Base-by-base conservation (phyloP, 306 rosid genomes). In the Dalbergia cultrata region DNA sequence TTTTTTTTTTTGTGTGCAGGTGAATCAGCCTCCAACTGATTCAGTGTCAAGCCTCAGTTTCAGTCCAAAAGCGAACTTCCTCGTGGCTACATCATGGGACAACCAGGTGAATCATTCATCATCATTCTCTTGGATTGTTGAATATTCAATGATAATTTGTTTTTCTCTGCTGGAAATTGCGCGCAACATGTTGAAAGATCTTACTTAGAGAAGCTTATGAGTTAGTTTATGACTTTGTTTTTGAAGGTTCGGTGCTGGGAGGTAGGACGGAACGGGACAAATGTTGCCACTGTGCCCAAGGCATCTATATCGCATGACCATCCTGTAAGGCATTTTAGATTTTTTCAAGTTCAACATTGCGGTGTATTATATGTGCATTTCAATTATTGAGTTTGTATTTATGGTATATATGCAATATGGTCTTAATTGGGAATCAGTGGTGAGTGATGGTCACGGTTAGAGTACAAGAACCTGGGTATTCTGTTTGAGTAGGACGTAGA, bases 41-140 rank as follows among this genome's bases (percentile, higher is more conserved):
- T 95, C 98, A 18, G 89, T 95, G 1, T 90, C 97, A n/a, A 90
- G 99, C 86, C 90, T 95, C 67, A 22, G 88, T 77, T 95, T 95
- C 86, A 93, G 91, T 82, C 92, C 99, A 5, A 95, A 93, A 84
- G 90, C 96, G 17, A 95, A 93, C 80, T 77, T 86, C 56, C 92
- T 95, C 54, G 90, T 95, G 3, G 98, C 99, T 5, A 95, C 97
- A 33, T 93, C 99, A 0, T 95, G 99, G 99, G 99, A 95, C 52
- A 93, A 90, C 74, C 98, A 95, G 94, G 99, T 94, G 12, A 60
- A 35, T 54, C 26, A 3, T 21, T 54, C 26, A 3, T 21, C 41
- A n/a, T 65, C 13, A 0, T 45, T 44, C 33, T 17, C 70, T 44
- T 22, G 3, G 34, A 5, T 44, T 56, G 19, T 19, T 10, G 8